phyloP scores from a whole-genome alignment of 116 monocot genomes.

The Posidonia oceanica region DNA sequence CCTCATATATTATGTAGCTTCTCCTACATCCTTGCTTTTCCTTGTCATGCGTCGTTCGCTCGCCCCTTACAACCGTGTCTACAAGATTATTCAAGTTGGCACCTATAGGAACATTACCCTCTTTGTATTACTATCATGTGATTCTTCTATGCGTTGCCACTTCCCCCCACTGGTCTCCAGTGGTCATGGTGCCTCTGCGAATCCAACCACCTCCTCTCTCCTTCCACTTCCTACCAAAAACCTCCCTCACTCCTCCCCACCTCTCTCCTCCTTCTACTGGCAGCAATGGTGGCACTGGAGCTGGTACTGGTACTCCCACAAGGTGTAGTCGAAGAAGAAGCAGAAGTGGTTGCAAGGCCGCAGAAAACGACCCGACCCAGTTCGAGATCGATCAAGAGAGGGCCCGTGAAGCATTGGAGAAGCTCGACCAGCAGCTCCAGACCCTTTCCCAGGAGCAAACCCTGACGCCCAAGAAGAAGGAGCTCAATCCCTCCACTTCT shows the following conservation, averaged over 20 bases:
- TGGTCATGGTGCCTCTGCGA: background rate
- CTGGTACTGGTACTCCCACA: background rate
- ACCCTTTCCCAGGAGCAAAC: slow-evolving; percentile 20
- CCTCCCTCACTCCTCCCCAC: background rate
- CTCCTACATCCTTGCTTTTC: too few relatives aligned
- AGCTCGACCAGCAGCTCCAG: slow-evolving; percentile 40
- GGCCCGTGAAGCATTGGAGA: slow-evolving; percentile 30
- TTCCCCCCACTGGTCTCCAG: background rate
- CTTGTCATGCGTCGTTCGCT: too few relatives aligned
- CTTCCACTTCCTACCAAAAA: background rate
- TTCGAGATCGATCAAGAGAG: slow-evolving; percentile 21
- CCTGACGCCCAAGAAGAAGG: slow-evolving; percentile 7
- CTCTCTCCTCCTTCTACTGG: background rate
- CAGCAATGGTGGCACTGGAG: background rate
- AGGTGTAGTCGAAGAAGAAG: background rate
- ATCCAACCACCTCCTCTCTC: slow-evolving; percentile 2
- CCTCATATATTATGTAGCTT: too few relatives aligned
- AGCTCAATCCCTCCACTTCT: slow-evolving; percentile 2
- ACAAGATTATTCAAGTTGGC: too few relatives aligned
- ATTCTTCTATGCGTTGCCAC: background rate
- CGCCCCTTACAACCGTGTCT: too few relatives aligned
- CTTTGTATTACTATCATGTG: too few relatives aligned
- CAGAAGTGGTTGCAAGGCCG: slow-evolving; percentile 3
- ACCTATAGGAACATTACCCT: too few relatives aligned
- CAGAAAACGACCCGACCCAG: slow-evolving; percentile 3